Evolutionary conservation across 2,329 filamentous ascomycete species (phyloP).

Genomic region (Phialemonium atrogriseum): DNA sequence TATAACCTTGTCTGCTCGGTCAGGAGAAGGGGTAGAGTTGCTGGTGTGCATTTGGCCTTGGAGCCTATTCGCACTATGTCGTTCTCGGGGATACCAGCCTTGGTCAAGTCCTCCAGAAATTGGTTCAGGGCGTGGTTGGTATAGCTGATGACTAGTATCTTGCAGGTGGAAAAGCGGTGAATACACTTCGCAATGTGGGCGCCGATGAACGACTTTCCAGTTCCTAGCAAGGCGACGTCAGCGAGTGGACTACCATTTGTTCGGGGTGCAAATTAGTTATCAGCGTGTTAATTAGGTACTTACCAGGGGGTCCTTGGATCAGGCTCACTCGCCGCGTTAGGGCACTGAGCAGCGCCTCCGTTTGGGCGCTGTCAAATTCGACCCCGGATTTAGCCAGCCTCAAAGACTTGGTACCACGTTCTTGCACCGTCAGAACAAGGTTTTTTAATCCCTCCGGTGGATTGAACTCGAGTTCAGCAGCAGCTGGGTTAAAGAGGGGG

Average conservation of each 20-base stretch:
- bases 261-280: background rate
- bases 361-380: conserved; percentile 37
- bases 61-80: conserved; percentile 56
- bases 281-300: conserved; percentile 5
- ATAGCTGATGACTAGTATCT: conserved; percentile 56
- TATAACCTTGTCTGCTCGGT: conserved; percentile 27
- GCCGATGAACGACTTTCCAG: conserved; percentile 69
- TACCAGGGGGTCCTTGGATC: conserved; percentile 67
- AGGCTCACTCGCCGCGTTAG: conserved; percentile 46
- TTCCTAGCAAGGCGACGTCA: conserved; percentile 36
- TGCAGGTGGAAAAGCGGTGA: conserved; percentile 36
- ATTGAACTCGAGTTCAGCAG: conserved; percentile 6
- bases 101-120: conserved; percentile 55
- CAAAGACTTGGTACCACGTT: background rate
- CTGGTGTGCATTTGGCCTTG: conserved; percentile 45
- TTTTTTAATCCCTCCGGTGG: too few species aligned
- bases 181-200: conserved; percentile 52
- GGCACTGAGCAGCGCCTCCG: conserved; percentile 44
- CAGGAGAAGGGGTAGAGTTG: conserved; percentile 40
- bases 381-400: conserved; percentile 4
- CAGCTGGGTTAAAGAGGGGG: conserved; percentile 33
- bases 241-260: background rate
- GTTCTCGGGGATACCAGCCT: conserved; percentile 42
- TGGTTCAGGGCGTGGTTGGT: conserved; percentile 63
- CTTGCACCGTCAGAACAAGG: background rate